Conservation (phyloP, 2,329 filamentous ascomycete genomes). For the Thielaviopsis musarum region DNA sequence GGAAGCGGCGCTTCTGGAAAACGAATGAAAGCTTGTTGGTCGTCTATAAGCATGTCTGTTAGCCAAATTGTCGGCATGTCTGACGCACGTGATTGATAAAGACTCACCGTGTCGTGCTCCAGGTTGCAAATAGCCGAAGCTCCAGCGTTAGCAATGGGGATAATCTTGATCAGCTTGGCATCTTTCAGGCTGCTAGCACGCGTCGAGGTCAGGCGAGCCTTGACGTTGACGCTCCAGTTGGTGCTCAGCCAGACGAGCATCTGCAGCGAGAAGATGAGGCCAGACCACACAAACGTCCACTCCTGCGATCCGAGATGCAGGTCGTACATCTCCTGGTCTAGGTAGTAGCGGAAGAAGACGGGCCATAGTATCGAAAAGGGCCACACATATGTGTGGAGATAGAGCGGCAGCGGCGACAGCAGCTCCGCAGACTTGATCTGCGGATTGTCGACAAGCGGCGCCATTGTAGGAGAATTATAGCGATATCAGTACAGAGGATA, state of each 20-base stretch:
- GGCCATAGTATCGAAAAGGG: slow-evolving; percentile 89
- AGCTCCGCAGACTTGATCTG: slow-evolving; percentile 81
- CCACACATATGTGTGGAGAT: slow-evolving; percentile 80
- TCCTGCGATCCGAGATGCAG: slow-evolving; percentile 84
- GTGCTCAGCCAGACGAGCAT: slow-evolving; percentile 87
- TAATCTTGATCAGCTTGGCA: slow-evolving; percentile 79
- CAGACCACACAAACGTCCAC: slow-evolving; percentile 95
- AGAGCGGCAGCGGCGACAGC: slow-evolving; percentile 66
- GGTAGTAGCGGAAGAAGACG: slow-evolving; percentile 73
- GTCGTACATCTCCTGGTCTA: slow-evolving; percentile 69
- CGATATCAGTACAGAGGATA: not conserved
- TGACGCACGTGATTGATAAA: not conserved
- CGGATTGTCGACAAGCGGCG: slow-evolving; percentile 75
- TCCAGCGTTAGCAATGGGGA: slow-evolving; percentile 79
- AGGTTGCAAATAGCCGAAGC: slow-evolving; percentile 74
- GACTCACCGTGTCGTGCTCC: slow-evolving; percentile 49
- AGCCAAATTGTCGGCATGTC: not conserved
- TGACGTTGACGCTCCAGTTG: slow-evolving; percentile 88
- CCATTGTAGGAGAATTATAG: slow-evolving; percentile 28
- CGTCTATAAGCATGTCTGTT: slow-evolving; percentile 24
- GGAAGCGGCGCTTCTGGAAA: slow-evolving; percentile 94
- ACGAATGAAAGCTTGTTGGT: slow-evolving; percentile 74
- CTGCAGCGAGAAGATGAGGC: slow-evolving; percentile 73
- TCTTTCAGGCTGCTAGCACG: slow-evolving; percentile 52
- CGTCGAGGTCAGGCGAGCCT: slow-evolving; percentile 64